Base-by-base conservation (phyloP, 176 grass and related monocot genomes). In the Lolium rigidum region DNA sequence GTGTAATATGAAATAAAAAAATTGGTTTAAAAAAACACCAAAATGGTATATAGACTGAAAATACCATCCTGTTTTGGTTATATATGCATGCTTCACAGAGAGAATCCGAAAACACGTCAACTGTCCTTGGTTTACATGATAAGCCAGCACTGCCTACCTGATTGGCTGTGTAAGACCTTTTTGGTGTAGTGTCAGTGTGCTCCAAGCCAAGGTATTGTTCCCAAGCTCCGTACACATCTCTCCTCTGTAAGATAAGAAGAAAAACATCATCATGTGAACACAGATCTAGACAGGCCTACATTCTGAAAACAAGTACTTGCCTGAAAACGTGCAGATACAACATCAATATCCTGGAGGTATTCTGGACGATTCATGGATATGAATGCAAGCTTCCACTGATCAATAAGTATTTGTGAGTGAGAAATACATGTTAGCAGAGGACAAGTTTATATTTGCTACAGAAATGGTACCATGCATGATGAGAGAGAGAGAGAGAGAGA, bases 171-270 rank as follows among this genome's bases (percentile, higher is more conserved):
- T 95, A 84, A 50, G 90, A 91, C 61, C 90, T 86, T 86, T 90
- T 95, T 4, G 90, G 91, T 74, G 88, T 64, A 69, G 90, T 90
- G 67, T 92, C 93, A 57, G 91, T 83, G 49, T 95, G 94, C 74
- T 95, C 94, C 71, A 95, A 85, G 28, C 94, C 94, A 85, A 95
- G 89, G 61, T 93, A 95, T 58, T 95, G 94, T 76, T 93, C 94
- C 94, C 94, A 95, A 70, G 89, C 94, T 65, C 91, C 94, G 2
- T 95, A 95, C 57, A 91, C 87, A 16, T 95, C 89, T 80, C 86
- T 93, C 54, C 84, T 76, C 88, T 95, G 68, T 77, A 83, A 31
- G 28, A 78, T 86, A 38, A 65, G 51, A 87, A 82, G 26, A 68
- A 83, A 77, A 49, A 76, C 8, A 83, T 77, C 57, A 83, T 58